phyloP scores from a whole-genome alignment of 1,139 yeast genomes.

The Magnusiomyces sp. region DNA sequence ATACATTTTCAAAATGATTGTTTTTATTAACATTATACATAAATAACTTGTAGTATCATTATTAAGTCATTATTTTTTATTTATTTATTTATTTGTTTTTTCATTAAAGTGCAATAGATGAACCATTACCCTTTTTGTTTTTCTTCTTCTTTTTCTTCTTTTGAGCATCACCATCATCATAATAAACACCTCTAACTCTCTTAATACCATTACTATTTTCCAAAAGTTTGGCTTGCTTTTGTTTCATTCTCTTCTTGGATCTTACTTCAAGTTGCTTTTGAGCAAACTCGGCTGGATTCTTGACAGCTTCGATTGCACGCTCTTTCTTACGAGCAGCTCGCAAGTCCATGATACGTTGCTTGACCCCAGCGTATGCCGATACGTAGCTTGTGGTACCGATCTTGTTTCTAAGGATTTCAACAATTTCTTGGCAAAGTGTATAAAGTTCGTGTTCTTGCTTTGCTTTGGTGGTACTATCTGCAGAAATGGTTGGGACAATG shows the following conservation, averaged over 20 bases:
- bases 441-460: constrained; percentile 45
- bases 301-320: constrained; percentile 67
- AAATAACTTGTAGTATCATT: background rate
- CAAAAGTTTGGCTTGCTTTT: constrained; percentile 39
- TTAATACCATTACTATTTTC: background rate
- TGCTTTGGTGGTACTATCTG: constrained; percentile 38
- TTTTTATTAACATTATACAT: too few relatives aligned
- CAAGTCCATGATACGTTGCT: constrained; percentile 48
- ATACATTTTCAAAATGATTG: too few relatives aligned
- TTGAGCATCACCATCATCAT: background rate
- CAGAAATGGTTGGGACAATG: constrained; percentile 40
- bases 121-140: constrained; percentile 1
- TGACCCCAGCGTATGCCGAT: constrained; percentile 54
- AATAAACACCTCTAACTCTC: constrained; percentile 3
- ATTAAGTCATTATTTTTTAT: background rate
- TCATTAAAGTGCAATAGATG: constrained; percentile 2
- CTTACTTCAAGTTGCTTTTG: constrained; percentile 70
- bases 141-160: constrained; percentile 1
- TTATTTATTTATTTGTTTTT: background rate
- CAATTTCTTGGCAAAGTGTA: constrained; percentile 57
- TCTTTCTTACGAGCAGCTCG: constrained; percentile 71
- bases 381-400: constrained; percentile 70
- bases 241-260: constrained; percentile 61
- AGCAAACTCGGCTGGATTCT: constrained; percentile 76
- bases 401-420: constrained; percentile 57